These are phyloP conservation scores for Saturnispora halmiae DNA, from an alignment of 805 yeast species.

Conservation along the genomic window DNA sequence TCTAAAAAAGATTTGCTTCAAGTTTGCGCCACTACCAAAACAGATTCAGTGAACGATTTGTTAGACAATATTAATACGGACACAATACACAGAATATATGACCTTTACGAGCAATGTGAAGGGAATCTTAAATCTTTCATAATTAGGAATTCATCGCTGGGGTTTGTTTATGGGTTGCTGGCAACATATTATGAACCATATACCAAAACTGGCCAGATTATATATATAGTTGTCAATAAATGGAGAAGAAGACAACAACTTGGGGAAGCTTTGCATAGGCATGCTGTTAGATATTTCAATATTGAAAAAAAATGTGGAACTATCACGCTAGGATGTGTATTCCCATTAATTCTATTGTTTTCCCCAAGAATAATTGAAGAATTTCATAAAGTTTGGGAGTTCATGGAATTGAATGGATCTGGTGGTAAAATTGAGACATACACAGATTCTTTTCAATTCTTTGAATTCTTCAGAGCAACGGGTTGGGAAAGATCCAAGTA, in stretches of 20 bases:
- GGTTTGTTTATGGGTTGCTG: constrained; percentile 45
- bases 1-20: constrained; percentile 42
- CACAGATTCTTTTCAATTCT: constrained; percentile 9
- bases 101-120: constrained; percentile 17
- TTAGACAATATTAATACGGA: constrained; percentile 5
- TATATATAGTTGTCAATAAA: constrained; percentile 43
- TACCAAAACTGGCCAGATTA: constrained; percentile 33
- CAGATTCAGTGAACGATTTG: constrained; percentile 21
- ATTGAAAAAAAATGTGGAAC: constrained; percentile 34
- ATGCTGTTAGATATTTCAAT: constrained; percentile 42
- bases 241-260: constrained; percentile 46
- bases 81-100: constrained; percentile 11
- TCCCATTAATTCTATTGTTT: constrained; percentile 32
- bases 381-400: constrained; percentile 12
- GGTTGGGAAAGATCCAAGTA: constrained; percentile 33
- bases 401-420: constrained; percentile 10
- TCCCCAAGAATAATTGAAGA: constrained; percentile 11
- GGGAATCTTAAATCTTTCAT: constrained; percentile 40
- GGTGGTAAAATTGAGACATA: constrained; percentile 9
- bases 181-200: constrained; percentile 42
- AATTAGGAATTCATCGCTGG: constrained; percentile 46
- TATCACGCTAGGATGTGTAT: constrained; percentile 35
- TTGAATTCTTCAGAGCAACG: constrained; percentile 30
- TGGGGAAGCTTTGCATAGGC: constrained; percentile 43
- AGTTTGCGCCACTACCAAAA: constrained; percentile 36